These are phyloP conservation scores for Babesia bovis DNA, from an alignment of 169 alveolate species.

Conservation along the genomic window DNA sequence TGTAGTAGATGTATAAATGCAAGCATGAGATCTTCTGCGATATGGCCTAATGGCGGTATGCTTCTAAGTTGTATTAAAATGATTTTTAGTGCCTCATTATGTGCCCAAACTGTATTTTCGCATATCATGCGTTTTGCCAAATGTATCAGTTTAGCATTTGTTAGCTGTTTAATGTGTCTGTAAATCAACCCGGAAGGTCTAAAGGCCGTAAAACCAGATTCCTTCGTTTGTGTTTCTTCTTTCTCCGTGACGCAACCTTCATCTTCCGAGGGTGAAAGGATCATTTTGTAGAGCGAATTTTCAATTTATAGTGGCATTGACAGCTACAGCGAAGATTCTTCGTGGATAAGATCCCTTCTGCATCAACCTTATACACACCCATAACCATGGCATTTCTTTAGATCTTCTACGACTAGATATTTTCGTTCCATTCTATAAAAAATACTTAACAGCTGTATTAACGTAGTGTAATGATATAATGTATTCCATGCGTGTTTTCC, in stretches of 20 bases:
- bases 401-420: no score
- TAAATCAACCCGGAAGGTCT: constrained; percentile 22
- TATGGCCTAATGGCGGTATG: constrained; percentile 52
- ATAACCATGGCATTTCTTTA: no score
- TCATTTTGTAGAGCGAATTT: no score
- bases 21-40: constrained; percentile 57
- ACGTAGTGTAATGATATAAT: not conserved
- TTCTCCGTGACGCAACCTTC: not conserved
- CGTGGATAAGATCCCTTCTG: no score
- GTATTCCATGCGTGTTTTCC: not conserved
- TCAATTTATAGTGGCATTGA: no score
- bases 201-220: not conserved
- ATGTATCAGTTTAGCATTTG: constrained; percentile 46
- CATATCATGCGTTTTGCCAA: constrained; percentile 41
- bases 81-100: constrained; percentile 54
- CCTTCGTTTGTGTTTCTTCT: not conserved
- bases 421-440: no score
- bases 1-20: constrained; percentile 39
- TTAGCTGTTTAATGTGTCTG: constrained; percentile 21
- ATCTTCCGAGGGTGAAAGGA: no score
- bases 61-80: constrained; percentile 29
- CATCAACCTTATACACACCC: no score
- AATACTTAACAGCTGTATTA: not conserved
- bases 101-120: constrained; percentile 42
- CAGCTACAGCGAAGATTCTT: no score